phyloP scores from a whole-genome alignment of 148 eudicot genomes.

The Pouteria glomerata region DNA sequence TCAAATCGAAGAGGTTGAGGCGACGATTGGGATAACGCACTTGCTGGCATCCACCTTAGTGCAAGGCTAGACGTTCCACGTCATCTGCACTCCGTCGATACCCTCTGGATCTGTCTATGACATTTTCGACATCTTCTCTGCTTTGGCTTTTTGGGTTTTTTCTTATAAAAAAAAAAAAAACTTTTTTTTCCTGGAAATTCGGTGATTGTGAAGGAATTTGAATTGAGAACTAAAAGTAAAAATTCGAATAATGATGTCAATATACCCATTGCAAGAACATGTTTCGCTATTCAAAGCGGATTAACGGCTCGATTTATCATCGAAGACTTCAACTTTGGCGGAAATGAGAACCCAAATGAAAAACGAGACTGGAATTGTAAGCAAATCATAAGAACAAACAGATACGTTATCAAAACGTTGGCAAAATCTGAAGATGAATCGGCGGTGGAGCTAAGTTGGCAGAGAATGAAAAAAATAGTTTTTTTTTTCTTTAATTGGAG shows the following conservation, averaged over 20 bases:
- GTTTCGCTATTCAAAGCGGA: background rate
- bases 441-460: slow-evolving; percentile 47
- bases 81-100: slow-evolving; percentile 76
- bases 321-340: background rate
- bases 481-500: background rate
- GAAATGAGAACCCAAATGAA: background rate
- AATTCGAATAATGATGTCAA: background rate
- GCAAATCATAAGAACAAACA: background rate
- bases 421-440: slow-evolving; percentile 44
- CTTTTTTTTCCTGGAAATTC: background rate
- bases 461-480: slow-evolving; percentile 32
- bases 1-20: slow-evolving; percentile 70
- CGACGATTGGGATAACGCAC: slow-evolving; percentile 87
- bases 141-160: background rate
- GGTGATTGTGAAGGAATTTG: background rate
- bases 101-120: slow-evolving; percentile 67
- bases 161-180: no score
- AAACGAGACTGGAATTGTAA: background rate
- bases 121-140: slow-evolving; percentile 46
- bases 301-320: background rate
- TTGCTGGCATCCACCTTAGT: slow-evolving; percentile 81
- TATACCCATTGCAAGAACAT: background rate
- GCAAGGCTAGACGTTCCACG: slow-evolving; percentile 87
- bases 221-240: background rate
- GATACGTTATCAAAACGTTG: slow-evolving; percentile 48